Evolutionary conservation across 345 rosid species (phyloP).

Genomic region (Brassica napus): DNA sequence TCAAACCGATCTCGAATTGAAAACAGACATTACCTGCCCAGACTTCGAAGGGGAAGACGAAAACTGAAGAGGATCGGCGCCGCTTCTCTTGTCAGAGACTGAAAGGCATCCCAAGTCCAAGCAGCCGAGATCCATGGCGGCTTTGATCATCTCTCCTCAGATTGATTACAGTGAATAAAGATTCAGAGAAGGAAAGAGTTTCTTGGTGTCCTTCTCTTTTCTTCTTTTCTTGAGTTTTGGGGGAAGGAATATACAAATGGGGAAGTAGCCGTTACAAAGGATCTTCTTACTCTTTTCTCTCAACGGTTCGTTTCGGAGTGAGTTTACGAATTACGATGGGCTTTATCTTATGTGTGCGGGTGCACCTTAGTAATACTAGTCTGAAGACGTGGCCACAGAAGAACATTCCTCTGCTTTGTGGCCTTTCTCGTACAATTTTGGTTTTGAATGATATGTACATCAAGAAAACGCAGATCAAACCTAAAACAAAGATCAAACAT

Average conservation of each 20-base stretch:
- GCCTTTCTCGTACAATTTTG: neutral
- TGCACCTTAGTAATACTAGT: neutral
- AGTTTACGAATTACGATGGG: neutral
- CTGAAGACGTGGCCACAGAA: neutral
- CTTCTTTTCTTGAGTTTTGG: neutral
- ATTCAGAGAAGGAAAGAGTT: conserved; percentile 7
- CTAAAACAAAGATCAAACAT: no score
- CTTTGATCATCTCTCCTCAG: conserved; percentile 29
- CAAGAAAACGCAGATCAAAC: no score
- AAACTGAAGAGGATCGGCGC: conserved; percentile 34
- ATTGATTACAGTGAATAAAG: neutral
- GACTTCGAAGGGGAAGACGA: conserved; percentile 48
- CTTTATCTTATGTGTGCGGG: conserved; percentile 4
- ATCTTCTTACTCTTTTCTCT: neutral
- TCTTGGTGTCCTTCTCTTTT: neutral
- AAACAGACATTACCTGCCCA: conserved; percentile 46
- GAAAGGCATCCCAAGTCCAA: conserved; percentile 64
- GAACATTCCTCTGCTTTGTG: neutral
- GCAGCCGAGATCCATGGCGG: conserved; percentile 71
- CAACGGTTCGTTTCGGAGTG: conserved; percentile 37
- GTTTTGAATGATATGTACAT: no score
- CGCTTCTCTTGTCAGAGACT: conserved; percentile 40
- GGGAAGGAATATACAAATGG: conserved; percentile 10
- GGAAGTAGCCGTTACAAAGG: conserved; percentile 40
- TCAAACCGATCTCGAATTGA: conserved; percentile 15